Evolutionary conservation across 306 rosid species (phyloP), one percentile per base, ranked within the genome.

Genomic region (Quercus rubra): DNA sequence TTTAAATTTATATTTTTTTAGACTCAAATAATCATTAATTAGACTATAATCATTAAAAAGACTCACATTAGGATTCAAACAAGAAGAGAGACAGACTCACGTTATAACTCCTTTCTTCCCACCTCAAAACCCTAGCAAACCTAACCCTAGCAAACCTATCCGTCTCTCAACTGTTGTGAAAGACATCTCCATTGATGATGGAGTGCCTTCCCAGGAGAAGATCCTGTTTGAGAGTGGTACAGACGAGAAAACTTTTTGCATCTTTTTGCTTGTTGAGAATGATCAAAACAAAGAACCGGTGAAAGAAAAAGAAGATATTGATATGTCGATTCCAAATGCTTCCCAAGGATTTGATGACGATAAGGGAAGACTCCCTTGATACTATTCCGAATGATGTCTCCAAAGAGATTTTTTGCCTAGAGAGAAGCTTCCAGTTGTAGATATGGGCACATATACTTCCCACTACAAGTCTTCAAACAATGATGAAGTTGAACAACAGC

Each of bases 181-280:
- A 85, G 97, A 91, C 76, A 96, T 96, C 58, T 89, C 96, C 55
- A 80, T 93, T 17, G 99, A 93, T 54, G 89, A 93, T 54, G 94
- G 96, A 59, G 88, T 87, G 30, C 89, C 81, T 62, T 69, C 88
- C 5, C 78, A 67, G 28, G 89, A 87, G 52, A 89, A 80, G 82
- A 69, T 84, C 38, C 58, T 87, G 88, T 75, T 86, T 67, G 90
- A 83, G 71, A 80, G 75, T 33, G 72, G 35, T 38, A 56, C 11
- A 19, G 82, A 86, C 19, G 85, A 82, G 77, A 82, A 89, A 74
- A 81, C 59, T 73, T 51, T 67, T 33, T 70, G 86, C 74, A 70
- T 83, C 31, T 80, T 73, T 46, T 49, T 81, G 43, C 80, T 83
- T 57, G 77, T 70, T 0, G 88, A 51, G 68, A 68, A 61, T 72